Evolutionary conservation across 768 basidiomycete species (phyloP).

Genomic region (Pulveroboletus sp.): DNA sequence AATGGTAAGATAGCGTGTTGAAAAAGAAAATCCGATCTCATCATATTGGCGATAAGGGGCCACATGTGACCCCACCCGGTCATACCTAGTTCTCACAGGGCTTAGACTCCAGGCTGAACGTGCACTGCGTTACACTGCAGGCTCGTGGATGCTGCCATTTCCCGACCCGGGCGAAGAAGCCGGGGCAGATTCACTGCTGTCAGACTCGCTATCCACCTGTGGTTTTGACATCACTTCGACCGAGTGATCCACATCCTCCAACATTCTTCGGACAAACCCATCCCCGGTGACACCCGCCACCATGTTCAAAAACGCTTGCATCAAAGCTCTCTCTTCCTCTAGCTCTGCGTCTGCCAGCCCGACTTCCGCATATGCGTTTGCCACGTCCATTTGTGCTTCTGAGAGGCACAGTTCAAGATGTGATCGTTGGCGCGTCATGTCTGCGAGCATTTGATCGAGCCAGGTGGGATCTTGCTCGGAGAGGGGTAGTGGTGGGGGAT

Average conservation of each 20-base stretch:
- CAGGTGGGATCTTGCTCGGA: constrained; percentile 24
- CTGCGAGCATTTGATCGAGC: constrained; percentile 25
- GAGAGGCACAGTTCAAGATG: constrained; percentile 18
- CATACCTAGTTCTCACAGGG: too few relatives aligned
- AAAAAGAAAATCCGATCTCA: too few relatives aligned
- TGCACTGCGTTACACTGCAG: background rate
- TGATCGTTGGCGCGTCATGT: constrained; percentile 25
- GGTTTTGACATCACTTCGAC: constrained; percentile 14
- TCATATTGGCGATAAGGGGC: too few relatives aligned
- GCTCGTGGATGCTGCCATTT: too few relatives aligned
- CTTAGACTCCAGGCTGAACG: background rate
- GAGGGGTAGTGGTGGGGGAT: constrained; percentile 28
- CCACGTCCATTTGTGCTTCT: constrained; percentile 14
- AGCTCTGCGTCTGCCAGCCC: constrained; percentile 28
- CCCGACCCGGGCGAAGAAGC: constrained; percentile 5
- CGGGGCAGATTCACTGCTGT: background rate
- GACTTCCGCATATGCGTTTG: constrained; percentile 23
- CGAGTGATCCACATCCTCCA: constrained; percentile 16
- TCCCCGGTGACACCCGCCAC: constrained; percentile 25
- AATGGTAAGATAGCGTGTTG: too few relatives aligned
- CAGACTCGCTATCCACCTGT: background rate
- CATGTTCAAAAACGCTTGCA: constrained; percentile 25
- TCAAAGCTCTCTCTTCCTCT: constrained; percentile 17
- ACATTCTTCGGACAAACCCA: constrained; percentile 27
- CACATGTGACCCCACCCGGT: too few relatives aligned